Evolutionary conservation across 2,329 filamentous ascomycete species (phyloP), one percentile per base, ranked within the genome.

Genomic region (Sporothrix curviconia): DNA sequence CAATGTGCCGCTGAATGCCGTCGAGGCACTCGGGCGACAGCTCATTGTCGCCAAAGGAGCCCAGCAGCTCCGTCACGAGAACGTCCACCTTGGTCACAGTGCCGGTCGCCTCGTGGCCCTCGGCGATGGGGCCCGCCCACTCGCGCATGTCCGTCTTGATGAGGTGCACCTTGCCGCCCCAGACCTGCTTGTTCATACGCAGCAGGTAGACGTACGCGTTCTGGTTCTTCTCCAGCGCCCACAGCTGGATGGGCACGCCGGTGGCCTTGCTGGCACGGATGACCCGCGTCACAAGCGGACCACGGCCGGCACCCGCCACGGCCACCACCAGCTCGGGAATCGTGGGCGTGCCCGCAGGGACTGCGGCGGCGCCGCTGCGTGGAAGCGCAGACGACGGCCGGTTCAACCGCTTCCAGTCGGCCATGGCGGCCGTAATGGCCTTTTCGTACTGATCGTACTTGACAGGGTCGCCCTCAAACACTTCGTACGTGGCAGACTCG

Each of bases 61-160:
- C 94, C 0, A 99, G 82, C 0, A 99, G 82, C 71, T 99, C 94
- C 2, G 92, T 96, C 28, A 99, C 85, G 3, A 99, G 76, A 56
- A 99, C 96, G 70, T 99, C 94, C 42, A 99, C 87, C 66, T 86
- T 84, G 64, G 81, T 80, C 63, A 82, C 74, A 6, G 78, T 73
- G 14, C 78, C 76, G 3, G 76, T 72, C 42, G 70, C 68, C 42
- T 73, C 68, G 4, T 71, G 65, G 8, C 75, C 70, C 60, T 74
- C 69, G 51, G 75, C 73, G 17, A 79, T 67, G 1, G 92, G 92
- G 0, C 95, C 95, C 66, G 89, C 88, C 95, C 95, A 99, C 59
- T 87, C 87, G 50, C 94, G 86, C 94, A 99, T 99, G 70, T 99
- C 94, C 1, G 91, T 95, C 74, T 96, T 95, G 63, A 97, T 86